Percentiles rank a stretch among this genome's conserved stretches.
These are phyloP conservation scores for Leptosphaerulina australis DNA, from an alignment of 2,329 filamentous ascomycete species.

Conservation along the genomic window DNA sequence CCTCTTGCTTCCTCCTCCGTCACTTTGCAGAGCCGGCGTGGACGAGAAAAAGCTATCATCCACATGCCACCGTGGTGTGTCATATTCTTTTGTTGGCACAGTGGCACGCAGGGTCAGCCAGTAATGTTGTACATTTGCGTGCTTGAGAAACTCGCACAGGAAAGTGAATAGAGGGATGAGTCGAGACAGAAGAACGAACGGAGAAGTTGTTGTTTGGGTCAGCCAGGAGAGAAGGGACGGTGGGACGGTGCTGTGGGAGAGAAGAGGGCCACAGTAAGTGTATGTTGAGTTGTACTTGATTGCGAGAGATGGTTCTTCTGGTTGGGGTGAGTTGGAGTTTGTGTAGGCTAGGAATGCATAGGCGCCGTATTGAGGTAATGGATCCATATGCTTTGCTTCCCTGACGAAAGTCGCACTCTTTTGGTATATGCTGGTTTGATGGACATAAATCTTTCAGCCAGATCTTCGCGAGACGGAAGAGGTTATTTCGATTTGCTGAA, in stretches of 20 bases:
- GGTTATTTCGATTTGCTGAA: too few relatives aligned
- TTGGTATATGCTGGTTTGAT: too few relatives aligned
- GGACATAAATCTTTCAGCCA: too few relatives aligned
- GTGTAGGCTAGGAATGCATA: conserved; percentile 25
- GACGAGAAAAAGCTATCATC: conserved; percentile 56
- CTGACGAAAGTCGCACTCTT: background rate
- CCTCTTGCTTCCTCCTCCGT: background rate
- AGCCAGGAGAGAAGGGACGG: conserved; percentile 48
- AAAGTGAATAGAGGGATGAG: conserved; percentile 53
- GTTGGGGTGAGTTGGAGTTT: background rate
- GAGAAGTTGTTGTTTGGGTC: conserved; percentile 41
- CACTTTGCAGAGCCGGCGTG: background rate
- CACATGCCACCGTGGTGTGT: conserved; percentile 57
- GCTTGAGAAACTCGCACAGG: conserved; percentile 47
- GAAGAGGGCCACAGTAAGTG: conserved; percentile 36
- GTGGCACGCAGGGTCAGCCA: conserved; percentile 58
- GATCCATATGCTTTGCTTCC: conserved; percentile 16
- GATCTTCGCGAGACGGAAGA: too few relatives aligned
- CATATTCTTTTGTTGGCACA: conserved; percentile 52
- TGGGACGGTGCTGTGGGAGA: conserved; percentile 24
- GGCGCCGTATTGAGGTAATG: conserved; percentile 18
- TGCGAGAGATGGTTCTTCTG: background rate
- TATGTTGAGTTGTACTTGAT: conserved; percentile 31
- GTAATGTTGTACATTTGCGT: conserved; percentile 51
- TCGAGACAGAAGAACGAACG: conserved; percentile 36